Percentiles rank a stretch among this genome's conserved stretches.
Evolutionary conservation across 2,329 filamentous ascomycete genomes (phyloP).

Genomic region (Hymenoscyphus fraxineus): DNA sequence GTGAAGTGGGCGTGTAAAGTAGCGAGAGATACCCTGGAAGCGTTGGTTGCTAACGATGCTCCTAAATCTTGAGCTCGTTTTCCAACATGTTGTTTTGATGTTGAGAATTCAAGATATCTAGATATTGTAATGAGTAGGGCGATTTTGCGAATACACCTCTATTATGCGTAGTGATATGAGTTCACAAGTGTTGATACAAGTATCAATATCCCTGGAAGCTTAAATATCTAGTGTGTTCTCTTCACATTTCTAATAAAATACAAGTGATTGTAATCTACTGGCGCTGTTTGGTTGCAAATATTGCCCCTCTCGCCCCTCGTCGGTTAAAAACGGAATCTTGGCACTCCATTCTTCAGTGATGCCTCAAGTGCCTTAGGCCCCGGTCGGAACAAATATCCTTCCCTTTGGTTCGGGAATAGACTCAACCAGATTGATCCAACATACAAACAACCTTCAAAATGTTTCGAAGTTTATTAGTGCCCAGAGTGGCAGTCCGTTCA

Average conservation of each 20-base stretch:
- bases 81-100: not conserved
- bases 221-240: not conserved
- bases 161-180: not conserved
- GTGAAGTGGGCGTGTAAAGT: constrained; percentile 47
- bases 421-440: constrained; percentile 16
- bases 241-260: not conserved
- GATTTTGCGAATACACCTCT: not conserved
- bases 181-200: not conserved
- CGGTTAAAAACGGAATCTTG: constrained; percentile 1
- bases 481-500: constrained; percentile 54
- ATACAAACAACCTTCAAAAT: constrained; percentile 39
- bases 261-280: not conserved
- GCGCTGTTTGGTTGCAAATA: not conserved
- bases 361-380: not conserved
- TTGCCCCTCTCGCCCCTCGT: not conserved
- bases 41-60: constrained; percentile 22
- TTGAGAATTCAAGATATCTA: not conserved
- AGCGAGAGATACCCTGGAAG: constrained; percentile 37
- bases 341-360: too few relatives aligned
- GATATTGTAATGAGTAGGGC: not conserved
- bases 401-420: not conserved
- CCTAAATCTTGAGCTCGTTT: constrained; percentile 5
- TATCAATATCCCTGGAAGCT: not conserved
- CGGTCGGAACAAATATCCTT: not conserved
- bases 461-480: constrained; percentile 59